Evolutionary conservation across 768 basidiomycete genomes (phyloP).

Genomic region (Tricholomella constricta): DNA sequence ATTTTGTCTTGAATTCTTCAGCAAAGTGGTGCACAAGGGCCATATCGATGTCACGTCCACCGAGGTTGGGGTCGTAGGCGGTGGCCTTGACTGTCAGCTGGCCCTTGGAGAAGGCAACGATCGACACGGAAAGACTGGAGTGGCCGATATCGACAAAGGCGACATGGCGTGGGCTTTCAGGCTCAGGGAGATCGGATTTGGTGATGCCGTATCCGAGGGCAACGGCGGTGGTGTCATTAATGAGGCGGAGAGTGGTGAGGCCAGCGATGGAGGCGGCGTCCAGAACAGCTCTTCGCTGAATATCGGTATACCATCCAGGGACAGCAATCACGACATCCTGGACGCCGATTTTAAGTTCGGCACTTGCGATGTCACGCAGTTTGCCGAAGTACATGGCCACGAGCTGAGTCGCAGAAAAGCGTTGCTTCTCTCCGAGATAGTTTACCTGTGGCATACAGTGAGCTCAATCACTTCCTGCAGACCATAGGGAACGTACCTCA

Average conservation of each 20-base stretch:
- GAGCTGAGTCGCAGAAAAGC: slow-evolving; percentile 89
- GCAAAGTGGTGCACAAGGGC: slow-evolving; percentile 90
- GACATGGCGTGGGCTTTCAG: slow-evolving; percentile 81
- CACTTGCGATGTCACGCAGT: slow-evolving; percentile 82
- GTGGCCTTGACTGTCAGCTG: slow-evolving; percentile 85
- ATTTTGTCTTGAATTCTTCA: slow-evolving; percentile 91
- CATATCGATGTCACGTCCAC: slow-evolving; percentile 95
- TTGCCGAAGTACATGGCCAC: slow-evolving; percentile 90
- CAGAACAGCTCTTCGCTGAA: slow-evolving; percentile 86
- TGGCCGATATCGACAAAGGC: slow-evolving; percentile 97
- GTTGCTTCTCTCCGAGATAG: slow-evolving; percentile 79
- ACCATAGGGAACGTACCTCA: slow-evolving; percentile 58
- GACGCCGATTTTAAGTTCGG: slow-evolving; percentile 84
- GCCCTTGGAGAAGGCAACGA: slow-evolving; percentile 94
- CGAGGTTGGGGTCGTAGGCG: slow-evolving; percentile 91
- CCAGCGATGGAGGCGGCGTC: slow-evolving; percentile 90
- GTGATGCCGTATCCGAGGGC: slow-evolving; percentile 99
- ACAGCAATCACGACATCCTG: slow-evolving; percentile 95
- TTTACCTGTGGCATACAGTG: slow-evolving; percentile 59
- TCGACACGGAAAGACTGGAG: slow-evolving; percentile 81
- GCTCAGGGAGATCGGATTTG: slow-evolving; percentile 91
- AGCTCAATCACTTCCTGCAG: slow-evolving; percentile 4
- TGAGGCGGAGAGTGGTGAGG: slow-evolving; percentile 89
- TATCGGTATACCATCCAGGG: slow-evolving; percentile 95
- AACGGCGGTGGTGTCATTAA: slow-evolving; percentile 95